Percentiles rank a stretch among this genome's conserved stretches.
Evolutionary conservation across 2,329 filamentous ascomycete genomes (phyloP).

Genomic region (Neofusicoccum laricinum): DNA sequence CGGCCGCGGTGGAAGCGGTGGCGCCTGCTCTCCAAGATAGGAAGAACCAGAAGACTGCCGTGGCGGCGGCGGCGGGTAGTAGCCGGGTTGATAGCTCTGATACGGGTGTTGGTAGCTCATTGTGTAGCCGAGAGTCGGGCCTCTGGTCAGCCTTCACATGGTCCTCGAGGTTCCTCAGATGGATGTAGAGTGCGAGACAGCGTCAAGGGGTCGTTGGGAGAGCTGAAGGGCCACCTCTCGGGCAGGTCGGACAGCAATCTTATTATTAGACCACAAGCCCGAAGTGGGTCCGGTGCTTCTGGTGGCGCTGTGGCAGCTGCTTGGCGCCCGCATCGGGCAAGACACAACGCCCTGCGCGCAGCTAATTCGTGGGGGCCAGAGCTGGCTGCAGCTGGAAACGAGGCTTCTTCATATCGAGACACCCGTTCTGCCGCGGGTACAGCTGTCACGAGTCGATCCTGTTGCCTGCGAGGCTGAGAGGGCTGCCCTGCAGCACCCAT

Average conservation of each 20-base stretch:
- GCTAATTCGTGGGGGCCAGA: neutral
- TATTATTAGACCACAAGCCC: constrained; percentile 2
- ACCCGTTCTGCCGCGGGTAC: too few relatives aligned
- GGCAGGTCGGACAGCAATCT: neutral
- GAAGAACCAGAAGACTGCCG: neutral
- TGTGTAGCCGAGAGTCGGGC: neutral
- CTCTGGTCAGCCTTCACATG: neutral
- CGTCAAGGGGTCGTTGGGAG: neutral
- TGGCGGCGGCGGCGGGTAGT: neutral
- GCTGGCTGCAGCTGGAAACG: too few relatives aligned
- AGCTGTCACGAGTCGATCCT: neutral
- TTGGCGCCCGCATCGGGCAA: neutral
- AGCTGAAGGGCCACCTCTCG: too few relatives aligned
- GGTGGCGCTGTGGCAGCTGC: neutral
- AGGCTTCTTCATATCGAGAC: too few relatives aligned
- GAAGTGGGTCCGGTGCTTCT: neutral
- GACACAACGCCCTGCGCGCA: neutral
- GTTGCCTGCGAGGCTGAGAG: neutral
- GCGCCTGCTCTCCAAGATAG: neutral
- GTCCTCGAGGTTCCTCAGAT: neutral
- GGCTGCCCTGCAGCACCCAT: neutral
- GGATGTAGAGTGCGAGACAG: neutral
- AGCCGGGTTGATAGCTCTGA: neutral
- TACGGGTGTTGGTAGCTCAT: constrained; percentile 1
- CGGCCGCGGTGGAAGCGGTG: neutral